Evolutionary conservation across 1,284 basidiomycete species (phyloP).

Genomic region (Crucibulum parvulum): DNA sequence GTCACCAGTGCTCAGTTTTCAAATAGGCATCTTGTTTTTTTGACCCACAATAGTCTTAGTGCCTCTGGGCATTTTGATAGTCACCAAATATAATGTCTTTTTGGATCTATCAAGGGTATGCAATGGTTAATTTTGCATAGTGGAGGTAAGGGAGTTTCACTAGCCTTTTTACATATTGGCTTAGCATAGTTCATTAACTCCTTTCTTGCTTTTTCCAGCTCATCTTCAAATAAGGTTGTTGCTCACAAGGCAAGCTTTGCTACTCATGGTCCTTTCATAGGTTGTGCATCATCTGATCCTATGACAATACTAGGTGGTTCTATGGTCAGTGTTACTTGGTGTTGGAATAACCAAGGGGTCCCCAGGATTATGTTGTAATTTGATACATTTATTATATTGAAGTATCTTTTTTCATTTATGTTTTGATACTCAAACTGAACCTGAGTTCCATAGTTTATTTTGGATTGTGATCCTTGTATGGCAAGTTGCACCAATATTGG

Average conservation of each 20-base stretch:
- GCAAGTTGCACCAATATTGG: slow-evolving; percentile 21
- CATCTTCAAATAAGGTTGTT: slow-evolving; percentile 11
- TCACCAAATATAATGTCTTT: slow-evolving; percentile 22
- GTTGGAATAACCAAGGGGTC: slow-evolving; percentile 36
- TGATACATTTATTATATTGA: slow-evolving; percentile 28
- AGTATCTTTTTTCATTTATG: slow-evolving; percentile 21
- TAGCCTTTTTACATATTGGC: slow-evolving; percentile 14
- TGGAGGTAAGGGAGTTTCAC: slow-evolving; percentile 22
- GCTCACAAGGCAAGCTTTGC: slow-evolving; percentile 3
- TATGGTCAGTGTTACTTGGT: slow-evolving; percentile 21
- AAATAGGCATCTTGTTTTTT: slow-evolving; percentile 26
- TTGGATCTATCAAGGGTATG: slow-evolving; percentile 29
- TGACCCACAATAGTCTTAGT: slow-evolving; percentile 16
- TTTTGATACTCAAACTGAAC: slow-evolving; percentile 30
- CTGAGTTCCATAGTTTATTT: slow-evolving; percentile 5
- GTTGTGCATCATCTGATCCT: slow-evolving; percentile 6
- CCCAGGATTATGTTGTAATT: slow-evolving; percentile 34
- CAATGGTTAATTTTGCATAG: slow-evolving; percentile 28
- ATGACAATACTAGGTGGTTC: slow-evolving; percentile 18
- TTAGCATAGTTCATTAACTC: slow-evolving; percentile 5
- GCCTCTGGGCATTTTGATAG: slow-evolving; percentile 25
- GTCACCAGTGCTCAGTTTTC: slow-evolving; percentile 22
- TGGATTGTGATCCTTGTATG: slow-evolving; percentile 17
- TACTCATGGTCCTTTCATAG: slow-evolving; percentile 14
- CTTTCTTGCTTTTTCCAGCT: slow-evolving; percentile 20